Conservation (phyloP, 1,139 yeast species). For the Debaryomycetaceae sp. region DNA sequence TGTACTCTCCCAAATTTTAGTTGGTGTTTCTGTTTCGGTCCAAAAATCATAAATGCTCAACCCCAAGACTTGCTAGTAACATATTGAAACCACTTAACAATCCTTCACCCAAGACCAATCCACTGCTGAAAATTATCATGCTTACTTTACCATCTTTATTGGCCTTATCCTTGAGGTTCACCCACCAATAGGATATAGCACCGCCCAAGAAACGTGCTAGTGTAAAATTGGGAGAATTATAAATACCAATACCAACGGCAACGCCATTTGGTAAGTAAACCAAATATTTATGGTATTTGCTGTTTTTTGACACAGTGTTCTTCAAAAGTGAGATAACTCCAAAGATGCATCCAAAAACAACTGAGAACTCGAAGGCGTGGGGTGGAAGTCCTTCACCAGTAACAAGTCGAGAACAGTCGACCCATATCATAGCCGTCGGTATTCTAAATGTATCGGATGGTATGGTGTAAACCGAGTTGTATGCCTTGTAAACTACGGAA, state of each 20-base stretch:
- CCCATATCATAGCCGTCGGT: conserved; percentile 96
- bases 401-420: conserved; percentile 90
- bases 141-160: conserved; percentile 49
- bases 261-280: conserved; percentile 85
- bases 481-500: conserved; percentile 76
- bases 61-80: conserved; percentile 65
- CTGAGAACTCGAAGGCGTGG: conserved; percentile 62
- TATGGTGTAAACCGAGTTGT: conserved; percentile 76
- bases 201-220: conserved; percentile 93
- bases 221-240: conserved; percentile 90
- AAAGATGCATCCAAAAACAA: conserved; percentile 65
- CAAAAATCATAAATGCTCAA: conserved; percentile 33
- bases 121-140: conserved; percentile 86
- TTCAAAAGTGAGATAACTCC: conserved; percentile 66
- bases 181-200: conserved; percentile 62
- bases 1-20: conserved; percentile 2
- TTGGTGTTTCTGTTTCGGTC: conserved; percentile 1
- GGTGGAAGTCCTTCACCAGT: conserved; percentile 91
- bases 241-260: conserved; percentile 95
- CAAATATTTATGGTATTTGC: conserved; percentile 40
- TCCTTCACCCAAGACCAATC: conserved; percentile 92
- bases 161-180: conserved; percentile 28
- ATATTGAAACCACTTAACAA: conserved; percentile 77
- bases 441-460: conserved; percentile 80
- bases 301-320: conserved; percentile 44